Percentiles rank a stretch among this genome's conserved stretches.
phyloP scores from a whole-genome alignment of 176 grass and related monocot genomes.

The Lolium multiflorum region DNA sequence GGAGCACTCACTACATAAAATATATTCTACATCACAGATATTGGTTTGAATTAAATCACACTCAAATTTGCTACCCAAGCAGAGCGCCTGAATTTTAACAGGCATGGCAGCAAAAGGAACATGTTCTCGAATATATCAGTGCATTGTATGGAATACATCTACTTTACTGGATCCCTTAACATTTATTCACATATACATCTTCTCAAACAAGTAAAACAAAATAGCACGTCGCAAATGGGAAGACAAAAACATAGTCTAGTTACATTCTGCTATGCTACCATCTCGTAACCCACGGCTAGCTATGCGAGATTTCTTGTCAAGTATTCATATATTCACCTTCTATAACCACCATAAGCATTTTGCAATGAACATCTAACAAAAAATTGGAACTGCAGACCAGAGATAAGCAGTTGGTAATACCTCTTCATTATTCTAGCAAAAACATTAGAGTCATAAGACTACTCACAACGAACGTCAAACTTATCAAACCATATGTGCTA shows the following conservation, averaged over 20 bases:
- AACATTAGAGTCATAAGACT: slow-evolving; percentile 24
- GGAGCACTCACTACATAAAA: slow-evolving; percentile 5
- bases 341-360: slow-evolving; percentile 5
- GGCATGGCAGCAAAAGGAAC: background rate
- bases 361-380: background rate
- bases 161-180: slow-evolving; percentile 10
- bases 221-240: background rate
- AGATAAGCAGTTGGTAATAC: background rate
- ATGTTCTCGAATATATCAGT: background rate
- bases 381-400: slow-evolving; percentile 11
- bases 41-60: background rate
- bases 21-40: background rate
- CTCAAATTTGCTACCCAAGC: background rate
- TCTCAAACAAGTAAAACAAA: background rate
- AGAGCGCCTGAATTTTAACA: background rate
- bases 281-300: background rate
- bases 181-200: background rate
- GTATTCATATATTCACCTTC: background rate
- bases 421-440: background rate
- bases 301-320: background rate
- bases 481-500: background rate
- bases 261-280: slow-evolving; percentile 4
- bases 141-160: background rate
- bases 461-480: background rate
- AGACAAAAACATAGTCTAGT: background rate